Conservation (phyloP, 208 protist genomes). For the Crithidia bombi region DNA sequence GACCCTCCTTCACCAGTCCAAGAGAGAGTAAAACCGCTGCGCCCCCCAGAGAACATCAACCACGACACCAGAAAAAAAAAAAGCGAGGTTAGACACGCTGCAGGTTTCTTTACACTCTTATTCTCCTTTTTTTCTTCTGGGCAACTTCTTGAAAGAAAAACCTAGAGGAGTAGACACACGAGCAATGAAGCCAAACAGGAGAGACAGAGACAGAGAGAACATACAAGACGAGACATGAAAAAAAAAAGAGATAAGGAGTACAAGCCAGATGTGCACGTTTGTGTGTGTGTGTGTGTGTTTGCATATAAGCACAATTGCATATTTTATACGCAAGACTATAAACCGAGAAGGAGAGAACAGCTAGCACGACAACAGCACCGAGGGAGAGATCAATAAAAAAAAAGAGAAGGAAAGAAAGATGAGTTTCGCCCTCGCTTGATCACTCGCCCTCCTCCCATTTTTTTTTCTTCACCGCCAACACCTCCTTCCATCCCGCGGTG, state of each 20-base stretch:
- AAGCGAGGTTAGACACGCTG: too few species aligned
- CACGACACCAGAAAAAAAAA: too few species aligned
- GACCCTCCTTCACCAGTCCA: too few species aligned
- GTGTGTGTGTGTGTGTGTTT: conserved; percentile 8
- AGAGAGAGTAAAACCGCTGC: too few species aligned
- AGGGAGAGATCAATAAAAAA: too few species aligned
- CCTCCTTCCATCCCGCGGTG: neutral
- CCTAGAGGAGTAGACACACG: neutral
- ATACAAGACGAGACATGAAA: conserved; percentile 7
- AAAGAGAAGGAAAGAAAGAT: conserved; percentile 3
- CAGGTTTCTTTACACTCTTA: too few species aligned
- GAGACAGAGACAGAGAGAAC: neutral
- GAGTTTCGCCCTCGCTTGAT: neutral
- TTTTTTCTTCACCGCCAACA: neutral
- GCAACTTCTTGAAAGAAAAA: neutral
- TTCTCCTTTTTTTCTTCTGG: too few species aligned
- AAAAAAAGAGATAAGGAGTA: too few species aligned
- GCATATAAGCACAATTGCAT: neutral
- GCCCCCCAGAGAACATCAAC: too few species aligned
- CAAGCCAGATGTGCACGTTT: conserved; percentile 3
- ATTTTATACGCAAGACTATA: neutral
- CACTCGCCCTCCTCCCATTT: neutral
- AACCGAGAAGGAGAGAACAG: too few species aligned
- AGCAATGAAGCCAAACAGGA: neutral
- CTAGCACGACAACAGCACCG: too few species aligned